Evolutionary conservation across 2,329 filamentous ascomycete species (phyloP), one percentile per base, ranked within the genome.

Genomic region (Monosporascus ibericus): DNA sequence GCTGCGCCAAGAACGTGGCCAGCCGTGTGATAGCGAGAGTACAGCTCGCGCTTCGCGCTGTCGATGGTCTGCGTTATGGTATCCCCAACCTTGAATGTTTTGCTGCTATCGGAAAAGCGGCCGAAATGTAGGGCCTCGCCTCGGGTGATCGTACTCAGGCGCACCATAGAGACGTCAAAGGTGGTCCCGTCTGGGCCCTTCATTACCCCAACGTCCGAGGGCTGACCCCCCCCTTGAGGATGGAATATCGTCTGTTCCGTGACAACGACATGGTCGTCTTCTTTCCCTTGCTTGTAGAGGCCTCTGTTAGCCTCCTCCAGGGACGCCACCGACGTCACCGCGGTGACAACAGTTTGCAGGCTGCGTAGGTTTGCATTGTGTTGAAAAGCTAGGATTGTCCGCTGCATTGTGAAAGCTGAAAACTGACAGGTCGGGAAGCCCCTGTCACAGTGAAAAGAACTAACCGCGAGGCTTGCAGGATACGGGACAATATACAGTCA

Each of bases 201-300:
- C 56, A 90, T 86, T 40, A 63, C 70, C 20, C 87, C 87, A 11
- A 76, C 73, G 56, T 90, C 87, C 0, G 80, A 85, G 1, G 87
- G 87, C 61, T 90, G 87, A 7, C 87, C 87, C 54, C 87, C 87
- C 20, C 87, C 87, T 66, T 90, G 87, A 0, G 85, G 82, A 56
- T 90, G 84, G 68, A 90, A 90, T 55, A 90, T 84, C n/a, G 87
- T 90, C 47, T 79, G 69, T 2, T 79, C 72, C 0, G 83, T 86
- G 6, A 82, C 74, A 20, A 88, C 66, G n/a, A 83, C 77, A 60
- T 77, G 75, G 58, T 81, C 75, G 2, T 75, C 65, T 5, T 78
- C 73, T 8, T 64, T 64, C 5, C 71, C 75, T 14, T 78, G 69
- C 63, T 87, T 87, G 72, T 84, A 84, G 9, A 88, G 76, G 6